Percentiles rank a stretch among this genome's conserved stretches.
Evolutionary conservation across 2,329 filamentous ascomycete genomes (phyloP).

Genomic region (Colletotrichum somersetense): DNA sequence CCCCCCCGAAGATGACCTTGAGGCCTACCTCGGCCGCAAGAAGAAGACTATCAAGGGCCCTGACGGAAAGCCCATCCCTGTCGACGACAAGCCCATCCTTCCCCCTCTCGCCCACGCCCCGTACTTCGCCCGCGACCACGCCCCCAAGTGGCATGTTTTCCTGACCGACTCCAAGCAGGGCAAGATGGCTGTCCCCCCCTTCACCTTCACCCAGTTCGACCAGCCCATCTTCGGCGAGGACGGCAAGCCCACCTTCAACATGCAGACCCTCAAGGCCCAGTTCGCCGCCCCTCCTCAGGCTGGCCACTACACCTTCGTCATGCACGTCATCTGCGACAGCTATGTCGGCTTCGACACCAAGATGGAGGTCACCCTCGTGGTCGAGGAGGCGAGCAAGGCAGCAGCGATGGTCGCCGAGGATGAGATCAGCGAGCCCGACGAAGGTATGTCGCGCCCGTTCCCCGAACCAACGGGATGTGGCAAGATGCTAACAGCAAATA

Average conservation of each 20-base stretch:
- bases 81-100: constrained; percentile 75
- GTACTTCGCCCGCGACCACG: constrained; percentile 89
- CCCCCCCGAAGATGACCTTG: constrained; percentile 90
- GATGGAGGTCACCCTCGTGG: constrained; percentile 88
- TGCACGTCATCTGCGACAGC: constrained; percentile 94
- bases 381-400: constrained; percentile 90
- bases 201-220: constrained; percentile 94
- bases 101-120: constrained; percentile 92
- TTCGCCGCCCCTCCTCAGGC: constrained; percentile 94
- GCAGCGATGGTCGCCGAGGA: constrained; percentile 85
- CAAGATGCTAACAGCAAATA: constrained; percentile 45
- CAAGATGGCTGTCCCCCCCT: constrained; percentile 96
- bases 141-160: constrained; percentile 94
- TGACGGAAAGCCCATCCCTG: constrained; percentile 67
- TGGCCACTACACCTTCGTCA: constrained; percentile 93
- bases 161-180: constrained; percentile 93
- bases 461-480: not conserved
- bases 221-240: constrained; percentile 84
- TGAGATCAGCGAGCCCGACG: constrained; percentile 97
- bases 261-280: constrained; percentile 97
- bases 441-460: constrained; percentile 71
- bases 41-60: constrained; percentile 73
- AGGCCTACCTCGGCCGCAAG: constrained; percentile 84
- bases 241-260: constrained; percentile 90
- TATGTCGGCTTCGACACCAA: constrained; percentile 95